phyloP scores from a whole-genome alignment of 768 basidiomycete genomes.

The Amanita subjunquillea region DNA sequence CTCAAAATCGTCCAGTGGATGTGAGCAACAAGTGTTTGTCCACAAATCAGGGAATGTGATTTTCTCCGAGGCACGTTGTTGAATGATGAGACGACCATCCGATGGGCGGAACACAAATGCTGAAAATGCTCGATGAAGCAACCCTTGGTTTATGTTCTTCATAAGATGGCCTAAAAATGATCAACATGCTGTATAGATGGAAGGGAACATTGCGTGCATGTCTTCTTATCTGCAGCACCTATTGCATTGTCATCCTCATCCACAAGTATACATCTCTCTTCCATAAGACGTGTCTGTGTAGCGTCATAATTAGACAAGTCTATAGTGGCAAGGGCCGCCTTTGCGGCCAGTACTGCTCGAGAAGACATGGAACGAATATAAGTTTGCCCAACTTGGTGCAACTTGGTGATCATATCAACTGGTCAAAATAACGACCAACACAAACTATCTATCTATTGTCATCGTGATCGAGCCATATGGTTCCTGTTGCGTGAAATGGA shows the following conservation, averaged over 20 bases:
- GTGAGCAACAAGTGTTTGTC: conserved; percentile 99
- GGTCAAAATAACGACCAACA: background rate
- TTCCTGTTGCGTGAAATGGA: conserved; percentile 48
- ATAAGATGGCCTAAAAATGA: conserved; percentile 76
- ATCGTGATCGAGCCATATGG: conserved; percentile 48
- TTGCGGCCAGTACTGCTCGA: conserved; percentile 53
- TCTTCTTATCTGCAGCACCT: conserved; percentile 92
- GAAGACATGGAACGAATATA: conserved; percentile 32
- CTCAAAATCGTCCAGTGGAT: conserved; percentile 89
- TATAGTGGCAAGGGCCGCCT: conserved; percentile 56
- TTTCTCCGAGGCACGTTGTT: conserved; percentile 95
- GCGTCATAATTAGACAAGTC: conserved; percentile 82
- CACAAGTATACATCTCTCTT: conserved; percentile 88
- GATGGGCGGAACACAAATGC: conserved; percentile 93
- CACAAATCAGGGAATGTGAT: conserved; percentile 99
- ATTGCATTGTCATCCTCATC: conserved; percentile 80
- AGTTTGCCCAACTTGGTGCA: background rate
- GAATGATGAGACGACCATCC: conserved; percentile 87
- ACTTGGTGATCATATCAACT: background rate
- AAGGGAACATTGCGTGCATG: conserved; percentile 47
- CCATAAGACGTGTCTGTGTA: conserved; percentile 92
- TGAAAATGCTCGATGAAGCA: conserved; percentile 96
- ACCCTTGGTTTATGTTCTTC: conserved; percentile 89
- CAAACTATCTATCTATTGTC: conserved; percentile 11
- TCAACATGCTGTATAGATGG: background rate